Percentiles rank a stretch among this genome's conserved stretches.
These are phyloP conservation scores for Pseudoscleropodium purum DNA, from an alignment of 225 moss, liverwort and hornwort genomes.

Conservation along the genomic window DNA sequence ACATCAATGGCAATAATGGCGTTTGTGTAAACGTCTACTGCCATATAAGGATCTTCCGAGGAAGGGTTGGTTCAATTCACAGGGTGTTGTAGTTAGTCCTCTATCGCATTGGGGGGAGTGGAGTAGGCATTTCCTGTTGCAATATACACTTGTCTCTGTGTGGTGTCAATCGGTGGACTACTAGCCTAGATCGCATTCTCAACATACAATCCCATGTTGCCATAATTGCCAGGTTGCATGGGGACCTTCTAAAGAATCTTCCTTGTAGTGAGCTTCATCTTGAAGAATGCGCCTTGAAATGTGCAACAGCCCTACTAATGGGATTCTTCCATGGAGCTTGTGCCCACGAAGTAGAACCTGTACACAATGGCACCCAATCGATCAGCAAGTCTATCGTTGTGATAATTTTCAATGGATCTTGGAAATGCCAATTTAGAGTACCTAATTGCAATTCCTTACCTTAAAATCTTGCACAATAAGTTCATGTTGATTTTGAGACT, in stretches of 20 bases:
- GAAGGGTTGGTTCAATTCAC: not conserved
- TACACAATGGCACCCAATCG: not conserved
- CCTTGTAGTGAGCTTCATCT: conserved; percentile 11
- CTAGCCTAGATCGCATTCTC: conserved; percentile 17
- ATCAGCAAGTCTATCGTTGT: not conserved
- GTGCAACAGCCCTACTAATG: conserved; percentile 4
- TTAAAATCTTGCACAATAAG: not conserved
- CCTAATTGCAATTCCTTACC: no score
- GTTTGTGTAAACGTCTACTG: not conserved
- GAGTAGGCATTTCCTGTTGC: conserved; percentile 19
- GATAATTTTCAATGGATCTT: not conserved
- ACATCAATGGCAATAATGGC: conserved; percentile 7
- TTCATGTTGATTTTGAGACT: not conserved
- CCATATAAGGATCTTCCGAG: conserved; percentile 7
- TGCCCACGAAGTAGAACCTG: conserved; percentile 23
- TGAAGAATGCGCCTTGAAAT: conserved; percentile 16
- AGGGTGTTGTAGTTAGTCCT: not conserved
- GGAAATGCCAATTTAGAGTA: not conserved
- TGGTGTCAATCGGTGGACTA: conserved; percentile 8
- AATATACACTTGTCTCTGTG: not conserved
- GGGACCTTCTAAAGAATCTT: not conserved
- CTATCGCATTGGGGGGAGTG: not conserved
- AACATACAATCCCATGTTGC: not conserved
- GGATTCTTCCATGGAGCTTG: conserved; percentile 15
- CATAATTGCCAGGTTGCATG: conserved; percentile 14